A percentile compares a stretch with the other conserved stretches of the same genome.
Conservation (phyloP, 2,329 filamentous ascomycete genomes). For the Apiospora sp. region DNA sequence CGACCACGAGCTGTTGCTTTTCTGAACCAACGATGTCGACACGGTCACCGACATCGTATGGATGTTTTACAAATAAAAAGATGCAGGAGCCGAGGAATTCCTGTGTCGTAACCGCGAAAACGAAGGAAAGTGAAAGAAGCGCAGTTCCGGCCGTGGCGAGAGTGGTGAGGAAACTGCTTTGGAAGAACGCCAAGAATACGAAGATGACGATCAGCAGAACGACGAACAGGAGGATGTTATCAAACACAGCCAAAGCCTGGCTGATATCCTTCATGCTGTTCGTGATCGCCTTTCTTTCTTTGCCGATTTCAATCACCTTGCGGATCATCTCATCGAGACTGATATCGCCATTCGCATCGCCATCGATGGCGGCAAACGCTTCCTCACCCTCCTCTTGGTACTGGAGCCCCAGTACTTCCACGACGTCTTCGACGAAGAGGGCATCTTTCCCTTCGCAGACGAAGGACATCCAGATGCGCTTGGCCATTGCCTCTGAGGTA, state of each 20-base stretch:
- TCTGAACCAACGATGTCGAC: constrained; percentile 75
- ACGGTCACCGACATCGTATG: constrained; percentile 93
- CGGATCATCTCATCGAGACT: constrained; percentile 94
- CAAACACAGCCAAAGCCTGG: constrained; percentile 89
- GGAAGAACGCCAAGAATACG: constrained; percentile 89
- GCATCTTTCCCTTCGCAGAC: constrained; percentile 88
- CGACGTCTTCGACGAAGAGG: constrained; percentile 80
- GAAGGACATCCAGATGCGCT: constrained; percentile 97
- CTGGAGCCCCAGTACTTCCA: constrained; percentile 83
- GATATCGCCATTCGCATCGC: constrained; percentile 91
- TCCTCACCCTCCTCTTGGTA: constrained; percentile 84
- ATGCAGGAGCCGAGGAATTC: constrained; percentile 98
- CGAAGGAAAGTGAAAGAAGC: constrained; percentile 93
- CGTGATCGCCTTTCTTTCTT: constrained; percentile 85
- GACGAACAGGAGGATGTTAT: constrained; percentile 83
- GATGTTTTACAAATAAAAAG: constrained; percentile 98
- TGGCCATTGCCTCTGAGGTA: constrained; percentile 91
- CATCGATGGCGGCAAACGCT: constrained; percentile 81
- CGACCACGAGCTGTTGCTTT: constrained; percentile 77
- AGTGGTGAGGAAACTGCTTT: constrained; percentile 83
- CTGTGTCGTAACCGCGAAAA: constrained; percentile 90
- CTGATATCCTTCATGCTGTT: constrained; percentile 98
- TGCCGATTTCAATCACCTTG: constrained; percentile 83
- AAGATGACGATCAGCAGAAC: constrained; percentile 83
- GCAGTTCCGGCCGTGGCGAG: constrained; percentile 91